Percentiles rank a stretch among this genome's conserved stretches.
phyloP scores from a whole-genome alignment of 148 eudicot species.

The Talinum fruticosum region DNA sequence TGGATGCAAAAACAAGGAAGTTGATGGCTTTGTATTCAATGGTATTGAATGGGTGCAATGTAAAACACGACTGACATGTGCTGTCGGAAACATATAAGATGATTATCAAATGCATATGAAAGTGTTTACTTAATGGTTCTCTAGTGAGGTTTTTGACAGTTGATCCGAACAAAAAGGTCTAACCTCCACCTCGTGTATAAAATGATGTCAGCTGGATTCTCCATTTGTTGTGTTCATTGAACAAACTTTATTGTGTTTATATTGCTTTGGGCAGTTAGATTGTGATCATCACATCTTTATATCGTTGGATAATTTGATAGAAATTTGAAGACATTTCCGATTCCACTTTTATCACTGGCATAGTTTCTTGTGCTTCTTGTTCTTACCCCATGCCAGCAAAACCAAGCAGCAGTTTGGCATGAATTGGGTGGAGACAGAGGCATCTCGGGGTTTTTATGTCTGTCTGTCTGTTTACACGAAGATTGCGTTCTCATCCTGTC shows the following conservation, averaged over 20 bases:
- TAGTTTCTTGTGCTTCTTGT: not conserved
- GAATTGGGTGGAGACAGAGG: not conserved
- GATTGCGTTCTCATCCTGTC: not conserved
- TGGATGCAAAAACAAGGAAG: not conserved
- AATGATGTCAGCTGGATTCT: not conserved
- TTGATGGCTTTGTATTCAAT: not conserved
- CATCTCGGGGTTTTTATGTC: too few relatives aligned
- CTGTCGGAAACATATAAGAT: not conserved
- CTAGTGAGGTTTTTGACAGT: not conserved
- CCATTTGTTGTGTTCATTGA: not conserved
- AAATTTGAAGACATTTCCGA: not conserved
- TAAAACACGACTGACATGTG: not conserved
- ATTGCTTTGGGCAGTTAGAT: not conserved
- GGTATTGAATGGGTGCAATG: not conserved
- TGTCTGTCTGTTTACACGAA: too few relatives aligned
- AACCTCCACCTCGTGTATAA: not conserved
- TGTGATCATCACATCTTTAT: not conserved
- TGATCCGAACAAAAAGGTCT: not conserved
- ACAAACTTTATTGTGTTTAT: not conserved
- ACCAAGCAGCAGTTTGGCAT: not conserved
- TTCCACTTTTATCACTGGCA: not conserved
- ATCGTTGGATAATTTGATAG: not conserved
- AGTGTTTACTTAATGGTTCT: not conserved
- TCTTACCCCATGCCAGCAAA: not conserved
- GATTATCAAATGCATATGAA: not conserved